phyloP scores from a whole-genome alignment of 768 basidiomycete genomes.

The Aureoboletus auriporus region DNA sequence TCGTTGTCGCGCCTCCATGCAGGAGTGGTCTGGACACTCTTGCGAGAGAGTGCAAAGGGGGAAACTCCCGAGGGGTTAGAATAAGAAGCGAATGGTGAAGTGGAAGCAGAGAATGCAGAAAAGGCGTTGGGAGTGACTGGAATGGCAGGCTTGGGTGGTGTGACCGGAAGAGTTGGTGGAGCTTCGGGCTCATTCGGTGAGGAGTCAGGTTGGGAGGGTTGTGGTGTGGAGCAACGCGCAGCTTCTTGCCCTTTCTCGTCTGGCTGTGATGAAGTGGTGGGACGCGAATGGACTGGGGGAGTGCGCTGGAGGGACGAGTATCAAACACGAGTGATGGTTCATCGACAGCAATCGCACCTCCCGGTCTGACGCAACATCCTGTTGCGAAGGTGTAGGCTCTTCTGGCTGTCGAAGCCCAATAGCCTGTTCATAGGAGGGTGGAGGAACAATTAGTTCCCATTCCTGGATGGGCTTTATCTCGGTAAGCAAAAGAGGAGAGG shows the following conservation, averaged over 20 bases:
- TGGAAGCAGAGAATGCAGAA: slow-evolving; percentile 35
- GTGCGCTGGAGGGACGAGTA: slow-evolving; percentile 10
- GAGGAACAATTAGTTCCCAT: slow-evolving; percentile 31
- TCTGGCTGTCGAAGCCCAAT: slow-evolving; percentile 7
- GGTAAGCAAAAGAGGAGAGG: slow-evolving; percentile 18
- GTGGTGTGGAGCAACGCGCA: slow-evolving; percentile 10
- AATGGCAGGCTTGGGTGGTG: slow-evolving; percentile 10
- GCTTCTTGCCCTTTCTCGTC: slow-evolving; percentile 12
- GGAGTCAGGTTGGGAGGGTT: neutral
- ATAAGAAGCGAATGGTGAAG: slow-evolving; percentile 34
- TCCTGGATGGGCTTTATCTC: slow-evolving; percentile 22
- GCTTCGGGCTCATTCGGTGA: slow-evolving; percentile 8
- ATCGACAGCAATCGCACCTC: slow-evolving; percentile 13
- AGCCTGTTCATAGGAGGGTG: slow-evolving; percentile 25
- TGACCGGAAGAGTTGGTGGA: slow-evolving; percentile 7
- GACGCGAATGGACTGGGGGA: neutral
- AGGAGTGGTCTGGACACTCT: slow-evolving; percentile 15
- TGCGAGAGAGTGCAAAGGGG: slow-evolving; percentile 19
- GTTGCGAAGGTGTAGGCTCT: neutral
- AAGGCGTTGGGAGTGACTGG: slow-evolving; percentile 29
- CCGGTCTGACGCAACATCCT: neutral
- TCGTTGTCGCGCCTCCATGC: slow-evolving; percentile 24
- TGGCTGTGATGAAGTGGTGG: neutral
- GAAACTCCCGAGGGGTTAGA: slow-evolving; percentile 21
- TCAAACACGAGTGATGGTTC: slow-evolving; percentile 4